phyloP scores from a whole-genome alignment of 495 filamentous ascomycete species.

The Astrothelium subdiscretum region DNA sequence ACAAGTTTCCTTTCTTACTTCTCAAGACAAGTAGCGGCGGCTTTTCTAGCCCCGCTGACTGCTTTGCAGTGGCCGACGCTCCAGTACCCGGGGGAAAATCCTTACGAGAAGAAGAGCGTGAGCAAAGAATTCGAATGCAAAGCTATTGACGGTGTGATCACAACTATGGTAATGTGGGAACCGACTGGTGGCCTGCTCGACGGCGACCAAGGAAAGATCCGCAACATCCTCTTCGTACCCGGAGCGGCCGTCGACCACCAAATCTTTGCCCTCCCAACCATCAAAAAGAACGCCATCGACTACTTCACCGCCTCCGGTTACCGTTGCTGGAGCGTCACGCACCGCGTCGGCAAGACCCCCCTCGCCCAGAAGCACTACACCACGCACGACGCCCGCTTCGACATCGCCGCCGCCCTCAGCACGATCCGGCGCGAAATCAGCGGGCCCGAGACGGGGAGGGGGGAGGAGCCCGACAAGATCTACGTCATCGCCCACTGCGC shows the following conservation, averaged over 20 bases:
- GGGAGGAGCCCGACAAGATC: conserved; percentile 21
- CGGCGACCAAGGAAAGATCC: background rate
- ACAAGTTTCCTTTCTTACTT: conserved; percentile 46
- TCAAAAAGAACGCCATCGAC: conserved; percentile 52
- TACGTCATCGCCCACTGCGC: conserved; percentile 59
- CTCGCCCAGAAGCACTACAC: conserved; percentile 43
- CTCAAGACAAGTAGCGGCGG: conserved; percentile 38
- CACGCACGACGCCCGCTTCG: conserved; percentile 50
- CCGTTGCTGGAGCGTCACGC: conserved; percentile 45
- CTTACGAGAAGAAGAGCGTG: conserved; percentile 31
- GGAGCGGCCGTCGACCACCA: conserved; percentile 52
- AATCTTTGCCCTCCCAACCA: conserved; percentile 53
- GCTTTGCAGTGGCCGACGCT: conserved; percentile 31
- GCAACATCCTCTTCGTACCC: conserved; percentile 39
- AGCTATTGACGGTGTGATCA: conserved; percentile 41
- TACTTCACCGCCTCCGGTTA: conserved; percentile 52
- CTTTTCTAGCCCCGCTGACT: conserved; percentile 40
- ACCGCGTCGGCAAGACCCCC: conserved; percentile 47
- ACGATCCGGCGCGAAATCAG: conserved; percentile 38
- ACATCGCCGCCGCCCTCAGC: conserved; percentile 46
- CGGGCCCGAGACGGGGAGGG: too few relatives aligned
- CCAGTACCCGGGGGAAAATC: conserved; percentile 41
- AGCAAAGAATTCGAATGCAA: conserved; percentile 29
- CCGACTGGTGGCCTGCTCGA: conserved; percentile 19
- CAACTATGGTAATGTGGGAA: conserved; percentile 45